These are phyloP conservation scores for Diaporthe citriasiana DNA, from an alignment of 2,329 filamentous ascomycete genomes.

Conservation along the genomic window DNA sequence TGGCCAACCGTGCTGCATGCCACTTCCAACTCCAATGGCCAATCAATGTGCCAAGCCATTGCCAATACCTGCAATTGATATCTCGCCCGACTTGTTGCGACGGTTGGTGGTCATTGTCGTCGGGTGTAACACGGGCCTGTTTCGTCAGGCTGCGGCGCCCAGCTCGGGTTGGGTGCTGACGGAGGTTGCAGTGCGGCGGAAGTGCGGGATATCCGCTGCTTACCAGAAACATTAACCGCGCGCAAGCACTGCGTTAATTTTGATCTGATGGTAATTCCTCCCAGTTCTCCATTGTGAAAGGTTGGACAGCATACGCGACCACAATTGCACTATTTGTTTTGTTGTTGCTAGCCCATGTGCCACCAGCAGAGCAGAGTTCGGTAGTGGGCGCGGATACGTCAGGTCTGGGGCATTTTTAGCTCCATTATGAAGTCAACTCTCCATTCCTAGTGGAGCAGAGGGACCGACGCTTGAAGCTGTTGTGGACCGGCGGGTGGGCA, in stretches of 20 bases:
- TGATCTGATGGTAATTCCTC: not conserved
- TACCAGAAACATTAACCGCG: not conserved
- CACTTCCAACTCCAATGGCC: not conserved
- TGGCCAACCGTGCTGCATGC: not conserved
- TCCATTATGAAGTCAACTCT: slow-evolving; percentile 34
- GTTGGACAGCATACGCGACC: not conserved
- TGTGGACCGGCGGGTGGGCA: not conserved
- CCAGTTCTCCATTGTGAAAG: not conserved
- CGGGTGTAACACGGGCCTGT: not conserved
- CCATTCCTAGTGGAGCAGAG: slow-evolving; percentile 17
- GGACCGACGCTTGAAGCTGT: slow-evolving; percentile 7
- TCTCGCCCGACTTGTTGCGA: not conserved
- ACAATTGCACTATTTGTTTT: not conserved
- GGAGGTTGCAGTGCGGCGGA: slow-evolving; percentile 5
- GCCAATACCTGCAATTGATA: not conserved
- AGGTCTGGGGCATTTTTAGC: slow-evolving; percentile 17
- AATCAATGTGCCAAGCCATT: not conserved
- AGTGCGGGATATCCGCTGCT: slow-evolving; percentile 6
- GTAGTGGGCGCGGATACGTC: slow-evolving; percentile 15
- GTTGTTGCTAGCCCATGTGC: not conserved
- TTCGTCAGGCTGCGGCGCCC: not conserved
- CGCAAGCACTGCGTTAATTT: not conserved
- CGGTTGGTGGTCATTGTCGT: not conserved
- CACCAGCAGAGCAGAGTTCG: not conserved
- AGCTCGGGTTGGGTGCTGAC: not conserved